Evolutionary conservation across 2,329 filamentous ascomycete species (phyloP).

Genomic region (Zopfia rhizophila): DNA sequence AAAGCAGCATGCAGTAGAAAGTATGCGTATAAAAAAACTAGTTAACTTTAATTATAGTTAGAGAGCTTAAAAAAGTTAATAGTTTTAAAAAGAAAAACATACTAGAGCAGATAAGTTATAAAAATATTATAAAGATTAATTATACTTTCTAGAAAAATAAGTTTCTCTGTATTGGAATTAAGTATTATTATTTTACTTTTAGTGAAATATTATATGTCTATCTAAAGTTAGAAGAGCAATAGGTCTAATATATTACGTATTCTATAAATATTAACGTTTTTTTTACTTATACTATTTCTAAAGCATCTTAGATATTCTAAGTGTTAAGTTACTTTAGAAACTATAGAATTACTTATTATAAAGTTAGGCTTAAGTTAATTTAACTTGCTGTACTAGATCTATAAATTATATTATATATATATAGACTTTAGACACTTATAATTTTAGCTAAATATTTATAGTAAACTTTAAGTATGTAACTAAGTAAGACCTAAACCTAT

Average conservation of each 20-base stretch:
- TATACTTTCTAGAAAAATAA: conserved; percentile 1
- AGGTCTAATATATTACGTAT: conserved; percentile 17
- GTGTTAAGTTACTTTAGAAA: conserved; percentile 7
- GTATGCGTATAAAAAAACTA: conserved; percentile 8
- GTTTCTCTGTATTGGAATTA: conserved; percentile 7
- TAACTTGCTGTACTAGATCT: conserved; percentile 12
- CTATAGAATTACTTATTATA: conserved; percentile 8
- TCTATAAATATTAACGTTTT: conserved; percentile 17
- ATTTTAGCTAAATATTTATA: too few relatives aligned
- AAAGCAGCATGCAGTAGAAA: conserved; percentile 12
- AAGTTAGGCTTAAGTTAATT: conserved; percentile 8
- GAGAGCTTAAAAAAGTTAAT: neutral
- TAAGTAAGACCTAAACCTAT: neutral
- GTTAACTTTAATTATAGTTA: conserved; percentile 13
- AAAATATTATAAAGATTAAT: conserved; percentile 12
- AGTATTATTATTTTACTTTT: conserved; percentile 20
- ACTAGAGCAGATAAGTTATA: conserved; percentile 1
- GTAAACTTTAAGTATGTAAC: conserved; percentile 17
- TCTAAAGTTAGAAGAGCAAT: conserved; percentile 15
- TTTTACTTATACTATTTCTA: too few relatives aligned
- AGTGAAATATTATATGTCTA: conserved; percentile 17
- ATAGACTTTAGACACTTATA: too few relatives aligned
- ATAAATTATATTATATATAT: conserved; percentile 15
- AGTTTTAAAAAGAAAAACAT: conserved; percentile 5
- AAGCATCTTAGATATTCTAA: conserved; percentile 12